A percentile compares a stretch with the other conserved stretches of the same genome.
Evolutionary conservation across 1,284 basidiomycete genomes (phyloP).

Genomic region (Cutaneotrichosporon sp.): DNA sequence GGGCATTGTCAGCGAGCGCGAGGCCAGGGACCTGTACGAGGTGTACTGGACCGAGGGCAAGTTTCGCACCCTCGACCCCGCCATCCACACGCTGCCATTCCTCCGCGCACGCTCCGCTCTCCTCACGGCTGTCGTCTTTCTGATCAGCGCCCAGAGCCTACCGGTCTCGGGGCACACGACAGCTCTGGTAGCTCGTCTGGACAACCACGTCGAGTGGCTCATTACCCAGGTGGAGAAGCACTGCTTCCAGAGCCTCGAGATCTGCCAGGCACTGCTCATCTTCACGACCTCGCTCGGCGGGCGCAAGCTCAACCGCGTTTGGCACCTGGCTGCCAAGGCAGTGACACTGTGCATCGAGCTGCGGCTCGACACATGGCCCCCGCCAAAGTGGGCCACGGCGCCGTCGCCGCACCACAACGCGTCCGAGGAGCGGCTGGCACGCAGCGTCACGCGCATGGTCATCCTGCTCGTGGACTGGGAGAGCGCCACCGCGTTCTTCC

Average conservation of each 20-base stretch:
- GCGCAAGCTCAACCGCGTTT: conserved; percentile 9
- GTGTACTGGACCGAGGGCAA: conserved; percentile 25
- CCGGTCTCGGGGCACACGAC: conserved; percentile 25
- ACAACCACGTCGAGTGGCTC: conserved; percentile 25
- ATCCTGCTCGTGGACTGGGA: conserved; percentile 24
- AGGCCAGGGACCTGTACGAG: conserved; percentile 16
- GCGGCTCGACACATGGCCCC: conserved; percentile 20
- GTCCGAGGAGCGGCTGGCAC: not conserved
- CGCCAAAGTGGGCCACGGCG: conserved; percentile 14
- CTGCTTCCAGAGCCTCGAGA: conserved; percentile 25
- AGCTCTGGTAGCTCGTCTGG: conserved; percentile 21
- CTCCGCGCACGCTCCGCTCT: conserved; percentile 19
- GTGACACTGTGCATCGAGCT: conserved; percentile 24
- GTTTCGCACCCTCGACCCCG: conserved; percentile 21
- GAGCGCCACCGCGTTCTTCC: conserved; percentile 20
- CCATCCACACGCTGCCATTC: conserved; percentile 23
- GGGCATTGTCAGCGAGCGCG: conserved; percentile 16
- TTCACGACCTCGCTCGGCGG: conserved; percentile 11
- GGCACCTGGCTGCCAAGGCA: conserved; percentile 12
- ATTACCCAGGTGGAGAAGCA: conserved; percentile 11
- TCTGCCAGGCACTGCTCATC: conserved; percentile 24
- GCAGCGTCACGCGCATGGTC: conserved; percentile 25
- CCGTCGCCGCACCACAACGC: conserved; percentile 11
- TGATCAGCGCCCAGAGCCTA: conserved; percentile 23
- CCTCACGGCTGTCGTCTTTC: conserved; percentile 18